phyloP scores from a whole-genome alignment of 352 stramenopile species.

The Albugo candida region DNA sequence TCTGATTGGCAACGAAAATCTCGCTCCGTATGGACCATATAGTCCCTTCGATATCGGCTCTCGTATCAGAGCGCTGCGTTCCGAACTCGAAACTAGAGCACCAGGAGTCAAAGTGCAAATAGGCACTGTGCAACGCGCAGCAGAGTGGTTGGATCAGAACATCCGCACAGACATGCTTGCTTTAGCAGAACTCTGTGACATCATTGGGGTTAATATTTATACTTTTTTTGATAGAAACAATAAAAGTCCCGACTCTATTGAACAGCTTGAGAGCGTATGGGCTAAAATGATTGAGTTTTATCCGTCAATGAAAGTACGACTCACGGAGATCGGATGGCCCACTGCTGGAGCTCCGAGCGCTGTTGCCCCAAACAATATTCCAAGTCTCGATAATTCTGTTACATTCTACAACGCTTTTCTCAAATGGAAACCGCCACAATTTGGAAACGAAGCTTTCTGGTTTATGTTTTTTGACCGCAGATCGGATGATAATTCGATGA shows the following conservation, averaged over 20 bases:
- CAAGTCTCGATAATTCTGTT: constrained; percentile 25
- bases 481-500: constrained; percentile 26
- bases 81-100: constrained; percentile 12
- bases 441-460: constrained; percentile 44
- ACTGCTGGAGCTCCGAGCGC: constrained; percentile 17
- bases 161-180: constrained; percentile 18
- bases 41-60: constrained; percentile 16
- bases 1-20: constrained; percentile 60
- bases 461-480: constrained; percentile 63
- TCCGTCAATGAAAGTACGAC: constrained; percentile 22
- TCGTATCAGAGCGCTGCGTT: constrained; percentile 15
- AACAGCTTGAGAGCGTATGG: constrained; percentile 38
- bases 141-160: constrained; percentile 27
- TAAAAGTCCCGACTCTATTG: constrained; percentile 17
- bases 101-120: constrained; percentile 18
- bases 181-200: constrained; percentile 32
- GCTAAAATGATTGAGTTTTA: constrained; percentile 28
- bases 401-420: constrained; percentile 39
- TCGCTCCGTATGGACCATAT: constrained; percentile 23
- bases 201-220: constrained; percentile 67
- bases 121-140: constrained; percentile 48
- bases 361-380: constrained; percentile 21
- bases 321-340: constrained; percentile 47
- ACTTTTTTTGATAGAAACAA: constrained; percentile 53
- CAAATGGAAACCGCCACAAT: constrained; percentile 27